Percentiles rank a stretch among this genome's conserved stretches.
phyloP scores from a whole-genome alignment of 768 basidiomycete species.

The Sistotremastrum niveocremeum region DNA sequence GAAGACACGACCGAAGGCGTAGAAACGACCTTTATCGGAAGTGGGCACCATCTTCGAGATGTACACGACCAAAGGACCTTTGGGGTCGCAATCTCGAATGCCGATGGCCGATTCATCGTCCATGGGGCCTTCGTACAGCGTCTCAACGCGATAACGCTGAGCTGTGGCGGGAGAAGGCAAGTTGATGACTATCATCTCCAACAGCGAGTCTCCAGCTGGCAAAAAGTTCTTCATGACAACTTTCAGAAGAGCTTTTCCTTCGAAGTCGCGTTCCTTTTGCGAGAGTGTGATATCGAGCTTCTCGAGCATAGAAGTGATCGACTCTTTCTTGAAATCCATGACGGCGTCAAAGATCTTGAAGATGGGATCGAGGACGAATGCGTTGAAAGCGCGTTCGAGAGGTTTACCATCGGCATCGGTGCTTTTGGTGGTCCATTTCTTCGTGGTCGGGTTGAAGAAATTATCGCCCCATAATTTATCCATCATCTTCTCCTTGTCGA shows the following conservation, averaged over 20 bases:
- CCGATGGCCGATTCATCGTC: conserved; percentile 40
- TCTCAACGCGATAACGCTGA: conserved; percentile 38
- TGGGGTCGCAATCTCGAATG: conserved; percentile 39
- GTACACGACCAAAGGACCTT: conserved; percentile 38
- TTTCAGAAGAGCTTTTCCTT: conserved; percentile 38
- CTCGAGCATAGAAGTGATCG: conserved; percentile 28
- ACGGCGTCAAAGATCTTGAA: conserved; percentile 36
- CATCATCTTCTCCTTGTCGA: conserved; percentile 37
- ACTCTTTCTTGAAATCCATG: conserved; percentile 41
- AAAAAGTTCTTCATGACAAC: conserved; percentile 38
- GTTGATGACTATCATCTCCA: conserved; percentile 43
- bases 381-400: conserved; percentile 38
- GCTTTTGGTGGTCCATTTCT: conserved; percentile 35
- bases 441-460: conserved; percentile 42
- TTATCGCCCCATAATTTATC: conserved; percentile 38
- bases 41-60: conserved; percentile 44
- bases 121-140: conserved; percentile 40
- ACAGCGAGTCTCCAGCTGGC: conserved; percentile 36
- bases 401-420: conserved; percentile 25
- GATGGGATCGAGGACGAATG: conserved; percentile 41
- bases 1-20: conserved; percentile 46
- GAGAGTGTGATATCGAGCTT: conserved; percentile 35
- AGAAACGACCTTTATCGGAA: conserved; percentile 43
- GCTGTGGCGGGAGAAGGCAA: conserved; percentile 36
- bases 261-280: conserved; percentile 32